A percentile compares a stretch with the other conserved stretches of the same genome.
Evolutionary conservation across 176 grass and related monocot genomes (phyloP).

Genomic region (Typha latifolia): DNA sequence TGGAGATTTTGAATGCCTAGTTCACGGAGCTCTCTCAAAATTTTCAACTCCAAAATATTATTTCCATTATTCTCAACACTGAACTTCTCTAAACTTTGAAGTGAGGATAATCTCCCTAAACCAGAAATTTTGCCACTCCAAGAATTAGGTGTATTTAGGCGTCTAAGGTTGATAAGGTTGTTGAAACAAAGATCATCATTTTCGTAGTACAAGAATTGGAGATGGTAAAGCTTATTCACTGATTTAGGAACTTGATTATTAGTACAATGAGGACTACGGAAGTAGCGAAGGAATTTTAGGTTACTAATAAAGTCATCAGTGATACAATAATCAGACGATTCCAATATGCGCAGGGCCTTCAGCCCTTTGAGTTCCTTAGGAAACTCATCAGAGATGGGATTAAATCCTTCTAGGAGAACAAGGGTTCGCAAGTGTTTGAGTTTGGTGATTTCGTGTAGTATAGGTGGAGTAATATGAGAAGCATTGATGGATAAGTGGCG

Average conservation of each 20-base stretch:
- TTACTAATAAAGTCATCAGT: not conserved
- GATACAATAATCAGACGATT: not conserved
- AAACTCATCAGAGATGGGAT: not conserved
- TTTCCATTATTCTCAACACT: not conserved
- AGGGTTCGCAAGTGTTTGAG: not conserved
- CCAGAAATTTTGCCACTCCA: not conserved
- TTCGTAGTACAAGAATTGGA: not conserved
- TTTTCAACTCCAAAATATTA: slow-evolving; percentile 17
- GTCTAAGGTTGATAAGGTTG: no score
- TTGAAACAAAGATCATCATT: not conserved
- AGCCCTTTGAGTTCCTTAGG: not conserved
- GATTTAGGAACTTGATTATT: not conserved
- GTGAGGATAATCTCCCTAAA: slow-evolving; percentile 17
- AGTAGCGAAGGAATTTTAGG: slow-evolving; percentile 15
- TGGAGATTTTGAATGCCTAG: slow-evolving; percentile 2
- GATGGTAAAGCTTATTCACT: no score
- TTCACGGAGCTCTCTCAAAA: slow-evolving; percentile 13
- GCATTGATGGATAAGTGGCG: slow-evolving; percentile 10
- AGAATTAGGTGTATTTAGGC: not conserved
- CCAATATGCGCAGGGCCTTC: slow-evolving; percentile 2
- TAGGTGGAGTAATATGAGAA: not conserved
- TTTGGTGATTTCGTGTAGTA: not conserved
- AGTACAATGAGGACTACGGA: not conserved
- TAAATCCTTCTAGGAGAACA: not conserved
- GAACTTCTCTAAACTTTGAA: slow-evolving; percentile 13